Evolutionary conservation across 1,139 yeast species (phyloP).

Genomic region (Geotrichum cucujoidarum): DNA sequence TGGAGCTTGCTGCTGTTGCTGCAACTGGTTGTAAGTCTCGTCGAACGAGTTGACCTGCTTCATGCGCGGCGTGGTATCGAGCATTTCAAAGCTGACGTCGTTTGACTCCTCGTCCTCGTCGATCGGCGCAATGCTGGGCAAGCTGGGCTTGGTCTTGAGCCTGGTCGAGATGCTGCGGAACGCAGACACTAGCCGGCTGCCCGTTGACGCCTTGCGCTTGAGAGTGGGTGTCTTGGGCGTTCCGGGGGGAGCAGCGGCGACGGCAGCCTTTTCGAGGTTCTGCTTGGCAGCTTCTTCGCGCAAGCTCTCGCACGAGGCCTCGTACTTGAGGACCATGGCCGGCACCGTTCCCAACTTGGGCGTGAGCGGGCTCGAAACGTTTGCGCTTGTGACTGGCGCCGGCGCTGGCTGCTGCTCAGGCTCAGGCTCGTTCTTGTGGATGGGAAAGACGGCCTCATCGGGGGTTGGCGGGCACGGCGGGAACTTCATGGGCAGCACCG

Average conservation of each 20-base stretch:
- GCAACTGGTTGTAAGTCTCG: background rate
- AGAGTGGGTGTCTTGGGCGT: background rate
- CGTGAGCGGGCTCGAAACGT: background rate
- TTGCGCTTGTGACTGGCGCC: background rate
- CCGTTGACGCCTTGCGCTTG: slow-evolving; percentile 5
- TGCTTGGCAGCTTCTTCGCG: background rate
- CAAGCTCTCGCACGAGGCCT: background rate
- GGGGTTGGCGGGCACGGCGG: slow-evolving; percentile 5
- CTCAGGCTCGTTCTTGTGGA: background rate
- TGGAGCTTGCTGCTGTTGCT: background rate
- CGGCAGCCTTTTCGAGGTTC: background rate
- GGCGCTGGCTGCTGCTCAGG: background rate
- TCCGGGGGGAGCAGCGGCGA: background rate
- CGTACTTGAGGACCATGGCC: background rate
- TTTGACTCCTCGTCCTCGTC: background rate
- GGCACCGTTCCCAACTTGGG: background rate
- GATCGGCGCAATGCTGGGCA: background rate
- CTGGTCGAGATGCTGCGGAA: slow-evolving; percentile 10
- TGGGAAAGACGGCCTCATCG: background rate
- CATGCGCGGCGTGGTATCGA: background rate
- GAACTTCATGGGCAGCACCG: slow-evolving; percentile 1
- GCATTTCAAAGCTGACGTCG: slow-evolving; percentile 1
- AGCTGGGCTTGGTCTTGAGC: slow-evolving; percentile 3
- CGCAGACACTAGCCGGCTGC: slow-evolving; percentile 6
- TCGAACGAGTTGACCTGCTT: background rate